Base-by-base conservation (phyloP, 495 filamentous ascomycete genomes). In the Chaetomium tenue region DNA sequence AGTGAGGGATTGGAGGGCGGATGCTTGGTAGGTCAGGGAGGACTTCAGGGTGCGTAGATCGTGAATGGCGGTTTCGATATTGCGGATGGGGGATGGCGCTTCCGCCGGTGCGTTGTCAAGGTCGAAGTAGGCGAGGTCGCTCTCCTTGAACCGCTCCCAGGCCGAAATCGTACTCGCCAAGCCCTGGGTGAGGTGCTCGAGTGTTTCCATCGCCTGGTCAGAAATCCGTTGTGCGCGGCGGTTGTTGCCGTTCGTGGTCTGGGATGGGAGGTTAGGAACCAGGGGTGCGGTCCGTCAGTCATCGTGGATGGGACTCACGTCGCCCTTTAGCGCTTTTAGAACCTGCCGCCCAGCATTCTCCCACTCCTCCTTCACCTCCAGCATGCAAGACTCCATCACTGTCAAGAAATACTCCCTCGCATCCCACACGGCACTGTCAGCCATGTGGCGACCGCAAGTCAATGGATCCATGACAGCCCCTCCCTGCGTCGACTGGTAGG, bases 341-440 rank as follows among this genome's bases (percentile, higher is more conserved):
- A 68, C 15, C 12, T 44, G 59, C 20, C 25, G 23, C 2, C 46
- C 64, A 15, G 28, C 23, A 23, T 65, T 70, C 15, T 47, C 33
- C 68, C 65, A 70, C 37, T 70, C 68, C 2, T 30, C 62, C 39
- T 52, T 66, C 1, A 44, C 62, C 13, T 68, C 60, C 0, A 11
- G 8, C 5, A 70, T 46, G 22, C 58, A 62, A 0, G 46, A 44
- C 51, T 63, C 62, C 68, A 70, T 39, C 1, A 25, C 42, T 11
- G 33, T 42, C 13, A 70, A 44, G 56, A 70, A 70, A 26, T 66
- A 70, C 23, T 68, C 68, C 39, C 68, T 59, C 6, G 68, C 62
- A 18, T 44, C 37, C 16, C 30, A 47, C 25, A 59, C 52, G 20
- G 52, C 44, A 1, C 40, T 22, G 12, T 66, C 52, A 0, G 42